phyloP scores from a whole-genome alignment of 2,329 filamentous ascomycete genomes.

The Lizonia empirigonia region DNA sequence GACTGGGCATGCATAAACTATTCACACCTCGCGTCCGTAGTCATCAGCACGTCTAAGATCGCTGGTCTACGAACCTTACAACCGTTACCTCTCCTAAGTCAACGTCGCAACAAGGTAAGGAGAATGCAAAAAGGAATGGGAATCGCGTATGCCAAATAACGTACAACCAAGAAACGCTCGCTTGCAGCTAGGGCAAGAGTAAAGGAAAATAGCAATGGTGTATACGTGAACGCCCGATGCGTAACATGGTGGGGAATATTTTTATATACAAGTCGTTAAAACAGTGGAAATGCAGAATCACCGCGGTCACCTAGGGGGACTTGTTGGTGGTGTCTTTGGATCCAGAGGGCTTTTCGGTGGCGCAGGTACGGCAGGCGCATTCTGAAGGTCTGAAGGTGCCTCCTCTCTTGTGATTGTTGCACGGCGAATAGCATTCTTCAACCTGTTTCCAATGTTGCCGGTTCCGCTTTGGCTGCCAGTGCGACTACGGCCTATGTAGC shows the following conservation, averaged over 20 bases:
- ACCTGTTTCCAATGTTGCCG: conserved; percentile 24
- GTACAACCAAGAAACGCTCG: conserved; percentile 10
- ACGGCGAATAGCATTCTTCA: conserved; percentile 36
- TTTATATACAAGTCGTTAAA: conserved; percentile 40
- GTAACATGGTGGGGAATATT: conserved; percentile 25
- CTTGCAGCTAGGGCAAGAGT: conserved; percentile 10
- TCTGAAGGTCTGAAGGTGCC: conserved; percentile 24
- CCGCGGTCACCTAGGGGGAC: conserved; percentile 19
- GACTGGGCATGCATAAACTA: conserved; percentile 15
- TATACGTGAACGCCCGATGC: conserved; percentile 27
- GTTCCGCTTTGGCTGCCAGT: conserved; percentile 16
- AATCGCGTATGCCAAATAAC: conserved; percentile 15
- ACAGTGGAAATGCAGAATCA: conserved; percentile 23
- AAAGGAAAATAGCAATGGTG: conserved; percentile 23
- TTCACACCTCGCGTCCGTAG: conserved; percentile 10
- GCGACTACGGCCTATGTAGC: conserved; percentile 18
- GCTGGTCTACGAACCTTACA: conserved; percentile 11
- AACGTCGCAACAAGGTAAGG: conserved; percentile 1
- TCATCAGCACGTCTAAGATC: conserved; percentile 17
- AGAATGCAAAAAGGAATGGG: conserved; percentile 10
- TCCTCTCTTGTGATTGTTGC: conserved; percentile 39
- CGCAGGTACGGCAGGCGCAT: conserved; percentile 26
- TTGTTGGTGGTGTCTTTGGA: conserved; percentile 20
- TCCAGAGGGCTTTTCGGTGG: conserved; percentile 9
- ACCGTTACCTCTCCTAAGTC: not conserved